These are phyloP conservation scores for Gossypium davidsonii DNA, from an alignment of 441 rosid species.

Conservation along the genomic window DNA sequence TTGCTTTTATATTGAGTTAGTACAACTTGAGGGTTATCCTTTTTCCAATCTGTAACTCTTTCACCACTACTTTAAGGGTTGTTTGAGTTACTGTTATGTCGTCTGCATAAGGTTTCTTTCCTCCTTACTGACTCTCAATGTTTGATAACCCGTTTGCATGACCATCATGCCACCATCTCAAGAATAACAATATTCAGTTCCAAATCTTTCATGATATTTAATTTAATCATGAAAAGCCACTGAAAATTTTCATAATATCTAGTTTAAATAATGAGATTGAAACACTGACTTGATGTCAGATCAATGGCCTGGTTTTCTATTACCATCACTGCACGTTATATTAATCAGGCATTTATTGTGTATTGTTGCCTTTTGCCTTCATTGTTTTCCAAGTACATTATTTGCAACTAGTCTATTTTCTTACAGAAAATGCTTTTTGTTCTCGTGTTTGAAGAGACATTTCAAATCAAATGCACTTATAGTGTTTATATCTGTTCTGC, in stretches of 20 bases:
- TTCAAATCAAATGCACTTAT: neutral
- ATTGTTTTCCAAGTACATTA: neutral
- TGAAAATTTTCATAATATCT: neutral
- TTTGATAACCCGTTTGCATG: neutral
- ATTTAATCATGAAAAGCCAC: neutral
- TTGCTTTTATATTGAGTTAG: neutral
- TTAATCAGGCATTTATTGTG: neutral
- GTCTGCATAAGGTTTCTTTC: neutral
- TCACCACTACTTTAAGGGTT: neutral
- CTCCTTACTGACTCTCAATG: neutral
- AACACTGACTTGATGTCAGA: neutral
- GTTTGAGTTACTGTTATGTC: neutral
- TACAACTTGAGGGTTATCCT: neutral
- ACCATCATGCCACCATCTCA: neutral
- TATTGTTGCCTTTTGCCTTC: neutral
- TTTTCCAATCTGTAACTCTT: neutral
- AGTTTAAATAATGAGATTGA: neutral
- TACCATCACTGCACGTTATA: neutral
- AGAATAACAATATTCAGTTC: neutral
- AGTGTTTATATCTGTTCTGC: conserved; percentile 22
- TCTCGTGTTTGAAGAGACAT: neutral
- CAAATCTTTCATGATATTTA: neutral
- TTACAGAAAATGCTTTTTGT: neutral
- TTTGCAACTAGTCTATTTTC: neutral
- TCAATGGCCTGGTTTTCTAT: neutral